phyloP scores from a whole-genome alignment of 1,139 yeast species.

The Candida tropicalis region DNA sequence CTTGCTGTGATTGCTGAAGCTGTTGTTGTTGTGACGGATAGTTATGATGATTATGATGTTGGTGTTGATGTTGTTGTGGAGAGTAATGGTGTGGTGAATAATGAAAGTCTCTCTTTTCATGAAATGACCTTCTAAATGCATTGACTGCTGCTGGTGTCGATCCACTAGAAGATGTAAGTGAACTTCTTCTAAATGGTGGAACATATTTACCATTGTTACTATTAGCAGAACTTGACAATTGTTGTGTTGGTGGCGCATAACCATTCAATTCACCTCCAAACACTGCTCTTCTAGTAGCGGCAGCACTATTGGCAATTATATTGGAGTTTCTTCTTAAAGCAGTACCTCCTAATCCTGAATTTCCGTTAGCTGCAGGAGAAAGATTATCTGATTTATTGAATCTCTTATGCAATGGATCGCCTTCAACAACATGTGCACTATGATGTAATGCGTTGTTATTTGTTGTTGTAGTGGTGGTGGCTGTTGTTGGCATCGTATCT shows the following conservation, averaged over 20 bases:
- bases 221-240: constrained; percentile 21
- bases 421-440: background rate
- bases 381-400: constrained; percentile 3
- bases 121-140: constrained; percentile 23
- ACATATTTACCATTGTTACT: constrained; percentile 60
- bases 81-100: background rate
- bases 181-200: constrained; percentile 69
- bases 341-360: background rate
- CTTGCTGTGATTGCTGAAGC: constrained; percentile 3
- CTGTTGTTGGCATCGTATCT: constrained; percentile 1
- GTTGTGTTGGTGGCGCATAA: constrained; percentile 1
- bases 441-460: constrained; percentile 2
- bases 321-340: background rate
- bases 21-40: background rate
- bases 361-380: constrained; percentile 2
- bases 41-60: no score
- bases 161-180: constrained; percentile 17
- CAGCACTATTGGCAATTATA: background rate
- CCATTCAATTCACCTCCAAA: constrained; percentile 10
- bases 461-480: constrained; percentile 1
- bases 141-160: background rate
- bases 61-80: background rate
- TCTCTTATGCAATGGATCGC: constrained; percentile 6
- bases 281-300: constrained; percentile 12
- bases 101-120: constrained; percentile 7